Evolutionary conservation across 2,329 filamentous ascomycete genomes (phyloP).

Genomic region (Sporothrix brunneoviolacea): DNA sequence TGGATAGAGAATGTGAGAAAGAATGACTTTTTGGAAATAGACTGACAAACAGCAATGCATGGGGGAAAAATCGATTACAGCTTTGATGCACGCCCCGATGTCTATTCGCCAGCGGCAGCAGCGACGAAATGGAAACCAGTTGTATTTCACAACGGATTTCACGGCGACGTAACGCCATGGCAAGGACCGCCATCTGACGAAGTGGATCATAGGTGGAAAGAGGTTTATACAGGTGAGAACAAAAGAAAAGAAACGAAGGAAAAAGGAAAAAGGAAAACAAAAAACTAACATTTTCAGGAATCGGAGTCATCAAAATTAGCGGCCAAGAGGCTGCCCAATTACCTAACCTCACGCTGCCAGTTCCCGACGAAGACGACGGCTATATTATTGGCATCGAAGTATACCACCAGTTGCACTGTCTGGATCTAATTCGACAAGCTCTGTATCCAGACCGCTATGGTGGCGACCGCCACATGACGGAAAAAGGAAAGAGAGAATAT

Average conservation of each 20-base stretch:
- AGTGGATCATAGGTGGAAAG: neutral
- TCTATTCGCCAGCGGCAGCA: slow-evolving; percentile 1
- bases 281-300: too few species aligned
- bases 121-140: neutral
- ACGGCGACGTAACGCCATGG: slow-evolving; percentile 2
- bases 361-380: too few species aligned
- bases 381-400: neutral
- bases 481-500: neutral
- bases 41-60: too few species aligned
- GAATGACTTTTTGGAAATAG: neutral
- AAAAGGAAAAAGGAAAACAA: too few species aligned
- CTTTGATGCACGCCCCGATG: neutral
- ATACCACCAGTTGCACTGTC: slow-evolving; percentile 3
- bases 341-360: too few species aligned
- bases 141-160: slow-evolving; percentile 3
- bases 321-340: too few species aligned
- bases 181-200: neutral
- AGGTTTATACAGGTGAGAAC: too few species aligned
- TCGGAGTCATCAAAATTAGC: too few species aligned
- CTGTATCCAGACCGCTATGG: slow-evolving; percentile 3
- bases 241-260: too few species aligned
- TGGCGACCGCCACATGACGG: neutral
- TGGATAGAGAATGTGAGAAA: neutral
- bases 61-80: too few species aligned
- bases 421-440: slow-evolving; percentile 1